Evolutionary conservation across 352 stramenopile genomes (phyloP), one percentile per base, ranked within the genome.

Genomic region (Peronospora belbahrii): DNA sequence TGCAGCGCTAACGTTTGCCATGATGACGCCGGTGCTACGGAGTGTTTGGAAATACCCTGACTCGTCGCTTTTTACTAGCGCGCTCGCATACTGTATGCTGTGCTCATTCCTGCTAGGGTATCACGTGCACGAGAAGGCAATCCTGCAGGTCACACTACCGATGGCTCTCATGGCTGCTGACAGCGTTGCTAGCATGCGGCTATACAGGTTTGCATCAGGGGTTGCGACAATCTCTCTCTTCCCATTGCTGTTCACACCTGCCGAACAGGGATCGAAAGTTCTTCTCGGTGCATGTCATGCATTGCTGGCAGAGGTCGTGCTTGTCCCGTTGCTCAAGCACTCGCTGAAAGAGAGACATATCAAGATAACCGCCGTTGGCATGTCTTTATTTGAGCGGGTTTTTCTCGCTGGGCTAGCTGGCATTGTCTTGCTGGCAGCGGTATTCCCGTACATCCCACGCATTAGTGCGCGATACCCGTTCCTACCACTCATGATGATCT

Each of bases 41-140:
- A 81, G 67, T 18, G 59, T 94, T 24, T 92, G 74, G 72, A 72
- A 69, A 39, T 85, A 88, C 52, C 78, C 81, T 1, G 72, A 88
- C 53, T 74, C 82, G 42, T 83, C 73, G 19, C 52, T 89, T 4
- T 93, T 90, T 49, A 88, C 85, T 38, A 83, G 62, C 19, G 79
- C 79, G 14, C 62, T 91, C 22, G 74, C 83, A 10, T 97, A 95
- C 56, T 96, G 74, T 56, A 95, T 95, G 62, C 70, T 97, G 34
- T 96, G 82, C 48, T 83, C 88, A 7, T 99, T 98, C 73, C 85
- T 98, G 64, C 58, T 98, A 17, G 95, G 94, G 15, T 99, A 97
- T 59, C 96, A 99, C 70, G 96, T 99, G n/a, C 96, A 99, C 58
- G 96, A 99, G 77, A 99, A 99, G 67, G 95, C 96, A 6, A 97